phyloP scores from a whole-genome alignment of 805 yeast genomes.

The Wickerhamomyces alni region DNA sequence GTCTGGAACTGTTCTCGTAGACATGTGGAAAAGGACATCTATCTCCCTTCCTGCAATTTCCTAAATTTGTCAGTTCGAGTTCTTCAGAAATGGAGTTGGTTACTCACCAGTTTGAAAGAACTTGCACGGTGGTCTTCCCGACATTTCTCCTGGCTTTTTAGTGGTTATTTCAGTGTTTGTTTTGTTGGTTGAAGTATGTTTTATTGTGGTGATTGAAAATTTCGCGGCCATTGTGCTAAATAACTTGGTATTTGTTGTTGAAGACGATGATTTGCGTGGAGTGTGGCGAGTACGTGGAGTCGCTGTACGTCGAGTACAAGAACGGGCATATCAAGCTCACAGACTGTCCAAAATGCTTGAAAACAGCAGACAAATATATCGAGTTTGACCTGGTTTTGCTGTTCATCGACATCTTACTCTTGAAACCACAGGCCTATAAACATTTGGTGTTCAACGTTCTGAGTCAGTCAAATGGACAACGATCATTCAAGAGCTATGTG shows the following conservation, averaged over 20 bases:
- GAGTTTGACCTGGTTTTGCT: constrained; percentile 84
- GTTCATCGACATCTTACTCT: constrained; percentile 73
- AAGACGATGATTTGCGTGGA: constrained; percentile 78
- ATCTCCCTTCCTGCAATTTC: constrained; percentile 35
- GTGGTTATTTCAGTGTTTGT: too few relatives aligned
- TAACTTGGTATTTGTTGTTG: too few relatives aligned
- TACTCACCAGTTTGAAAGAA: constrained; percentile 34
- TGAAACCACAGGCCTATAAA: constrained; percentile 83
- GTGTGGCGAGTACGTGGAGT: constrained; percentile 61
- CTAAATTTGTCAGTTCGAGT: constrained; percentile 3
- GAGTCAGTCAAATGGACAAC: neutral
- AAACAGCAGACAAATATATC: constrained; percentile 82
- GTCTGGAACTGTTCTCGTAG: constrained; percentile 12
- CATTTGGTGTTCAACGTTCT: constrained; percentile 76
- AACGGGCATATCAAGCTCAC: constrained; percentile 76
- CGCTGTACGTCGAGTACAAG: constrained; percentile 67
- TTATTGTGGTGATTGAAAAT: too few relatives aligned
- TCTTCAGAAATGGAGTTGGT: too few relatives aligned
- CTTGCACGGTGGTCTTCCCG: constrained; percentile 33
- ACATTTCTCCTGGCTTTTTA: too few relatives aligned
- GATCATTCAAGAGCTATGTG: constrained; percentile 9
- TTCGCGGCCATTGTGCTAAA: too few relatives aligned
- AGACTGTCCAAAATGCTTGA: constrained; percentile 64
- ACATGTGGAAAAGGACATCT: constrained; percentile 40
- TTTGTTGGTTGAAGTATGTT: too few relatives aligned